A percentile compares a stretch with the other conserved stretches of the same genome.
Conservation (phyloP, 1,284 basidiomycete species). For the Ganoderma meredithae region DNA sequence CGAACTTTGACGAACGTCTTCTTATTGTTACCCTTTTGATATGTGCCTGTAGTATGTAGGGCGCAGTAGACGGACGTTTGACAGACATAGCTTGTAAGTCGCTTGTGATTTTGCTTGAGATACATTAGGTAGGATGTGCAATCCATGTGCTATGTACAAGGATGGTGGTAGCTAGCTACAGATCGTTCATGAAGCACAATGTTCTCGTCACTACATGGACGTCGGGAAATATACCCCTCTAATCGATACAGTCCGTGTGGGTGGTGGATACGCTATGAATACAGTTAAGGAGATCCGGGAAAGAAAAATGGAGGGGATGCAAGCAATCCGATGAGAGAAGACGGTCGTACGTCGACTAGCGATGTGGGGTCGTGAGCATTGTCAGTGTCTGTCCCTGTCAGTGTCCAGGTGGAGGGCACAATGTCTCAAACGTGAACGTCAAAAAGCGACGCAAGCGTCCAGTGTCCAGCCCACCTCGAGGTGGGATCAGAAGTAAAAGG, state of each 20-base stretch:
- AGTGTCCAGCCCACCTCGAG: slow-evolving; percentile 10
- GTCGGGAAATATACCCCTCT: slow-evolving; percentile 22
- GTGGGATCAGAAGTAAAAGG: neutral
- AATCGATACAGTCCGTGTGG: slow-evolving; percentile 27
- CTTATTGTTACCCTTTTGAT: too few species aligned
- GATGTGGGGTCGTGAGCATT: slow-evolving; percentile 21
- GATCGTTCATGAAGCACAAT: slow-evolving; percentile 9
- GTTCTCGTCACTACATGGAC: slow-evolving; percentile 23
- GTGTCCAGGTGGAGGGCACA: slow-evolving; percentile 9
- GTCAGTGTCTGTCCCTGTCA: slow-evolving; percentile 17
- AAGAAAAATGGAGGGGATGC: slow-evolving; percentile 1
- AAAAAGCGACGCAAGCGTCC: slow-evolving; percentile 27
- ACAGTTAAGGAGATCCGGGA: slow-evolving; percentile 16
- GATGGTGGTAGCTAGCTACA: slow-evolving; percentile 9
- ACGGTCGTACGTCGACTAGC: slow-evolving; percentile 28
- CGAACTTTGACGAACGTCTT: neutral
- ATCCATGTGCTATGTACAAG: slow-evolving; percentile 24
- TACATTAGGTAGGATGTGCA: slow-evolving; percentile 18
- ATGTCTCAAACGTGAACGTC: slow-evolving; percentile 8
- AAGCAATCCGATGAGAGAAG: slow-evolving; percentile 2
- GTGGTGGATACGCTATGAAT: slow-evolving; percentile 18
- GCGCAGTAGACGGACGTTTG: neutral
- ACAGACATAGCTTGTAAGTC: neutral
- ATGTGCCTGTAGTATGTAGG: too few species aligned
- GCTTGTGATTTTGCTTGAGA: slow-evolving; percentile 11